Base-by-base conservation (phyloP, 2,329 filamentous ascomycete genomes). In the Alternaria ventricosa region DNA sequence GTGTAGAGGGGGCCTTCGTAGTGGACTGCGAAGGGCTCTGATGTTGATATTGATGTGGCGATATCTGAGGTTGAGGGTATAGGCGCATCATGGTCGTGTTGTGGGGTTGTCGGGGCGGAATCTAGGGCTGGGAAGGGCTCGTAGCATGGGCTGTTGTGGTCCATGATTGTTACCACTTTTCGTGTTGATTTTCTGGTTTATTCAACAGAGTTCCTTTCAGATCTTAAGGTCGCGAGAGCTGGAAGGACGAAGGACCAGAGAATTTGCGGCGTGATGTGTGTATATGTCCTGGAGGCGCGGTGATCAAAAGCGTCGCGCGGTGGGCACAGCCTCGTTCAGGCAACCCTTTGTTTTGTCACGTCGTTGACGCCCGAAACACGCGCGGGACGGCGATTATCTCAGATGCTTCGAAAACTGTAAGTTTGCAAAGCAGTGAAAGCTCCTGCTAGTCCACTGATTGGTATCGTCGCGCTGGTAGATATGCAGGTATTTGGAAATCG, bases 1-100 rank as follows among this genome's bases (percentile, higher is more conserved):
- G 75, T 78, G 61, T 77, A 78, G 0, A 78, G 71, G 5, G 76
- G 74, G 5, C 71, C 65, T 43, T 72, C 66, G 44, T 71, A 67
- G n/a, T 58, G 43, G 2, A 57, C 4, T 13, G n/a, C 49, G 23
- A 28, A 45, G 23, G 50, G 36, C 9, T 23, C 30, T 11, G 27
- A 20, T 30, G 36, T 20, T 11, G 23, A 22, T 23, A 44, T 22
- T 20, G 43, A 25, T 18, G 46, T 27, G 23, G 27, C 8, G n/a
- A 30, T n/a, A 15, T 18, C 23, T 7, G 25, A 13, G 27, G 36
- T 36, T 15, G 41, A 18, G 2, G 47, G 56, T 13, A 51, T 25
- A 7, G 51, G 30, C 7, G 55, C 44, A 6, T 58, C 41, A 27
- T 47, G 15, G 9, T 58, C 51, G 46, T 63, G 63, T 22, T 47